Evolutionary conservation across 352 stramenopile genomes (phyloP), one percentile per base, ranked within the genome.

Genomic region (Phytophthora vignae): DNA sequence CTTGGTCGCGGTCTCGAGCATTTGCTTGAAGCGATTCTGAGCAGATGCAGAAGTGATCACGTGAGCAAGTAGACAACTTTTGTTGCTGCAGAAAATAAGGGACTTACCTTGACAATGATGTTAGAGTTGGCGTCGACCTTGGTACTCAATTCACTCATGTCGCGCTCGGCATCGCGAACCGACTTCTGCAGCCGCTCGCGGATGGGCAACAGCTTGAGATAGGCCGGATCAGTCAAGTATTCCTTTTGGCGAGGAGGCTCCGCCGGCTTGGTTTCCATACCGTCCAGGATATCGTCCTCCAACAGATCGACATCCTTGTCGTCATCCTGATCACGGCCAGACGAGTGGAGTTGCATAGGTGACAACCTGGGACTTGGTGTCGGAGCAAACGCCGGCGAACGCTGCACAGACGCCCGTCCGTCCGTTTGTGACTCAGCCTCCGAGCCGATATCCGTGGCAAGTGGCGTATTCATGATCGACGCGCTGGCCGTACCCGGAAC

Each of bases 1-100:
- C 31, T 79, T 79, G 42, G 80, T 77, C 9, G 82, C 84, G 9
- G 76, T 88, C 55, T 95, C 85, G 40, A 93, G 82, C 83, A 93
- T 88, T 81, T 91, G 84, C 66, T 92, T 92, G 74, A 93, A 91
- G 8, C 84, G 84, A 69, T 91, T 91, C 86, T 94, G 64, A 64
- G n/a, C 4, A 46, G 60, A 40, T 14, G 25, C 8, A 44, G 1
- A 44, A 50, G 48, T 59, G 8, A 22, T 64, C 19, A 59, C 42
- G 17, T 59, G 15, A 67, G 40, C 52, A 61, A 5, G 4, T 21
- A 1, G 2, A 21, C 29, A 33, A 9, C 15, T 12, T 6, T 29
- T 21, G 25, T n/a, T 3, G 11, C 52, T 25, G n/a, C 17, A 62
- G 48, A 22, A 56, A n/a, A 9, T 31, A 36, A 38, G 57, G 11